Evolutionary conservation across 106 monocot species (phyloP).

Genomic region (Dendrobium catenatum): DNA sequence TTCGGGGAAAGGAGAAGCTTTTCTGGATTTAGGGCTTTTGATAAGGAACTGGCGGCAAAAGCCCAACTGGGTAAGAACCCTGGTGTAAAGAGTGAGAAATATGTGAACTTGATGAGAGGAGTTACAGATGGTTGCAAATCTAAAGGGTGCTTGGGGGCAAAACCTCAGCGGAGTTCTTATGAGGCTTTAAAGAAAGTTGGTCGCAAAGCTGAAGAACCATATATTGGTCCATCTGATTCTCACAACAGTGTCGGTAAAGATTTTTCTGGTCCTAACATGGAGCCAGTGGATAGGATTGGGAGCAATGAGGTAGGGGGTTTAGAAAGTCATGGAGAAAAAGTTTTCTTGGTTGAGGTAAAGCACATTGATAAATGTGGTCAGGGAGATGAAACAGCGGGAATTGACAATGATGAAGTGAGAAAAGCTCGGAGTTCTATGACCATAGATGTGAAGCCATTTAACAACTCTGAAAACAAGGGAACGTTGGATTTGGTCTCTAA

Average conservation of each 20-base stretch:
- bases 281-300: not conserved
- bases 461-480: not conserved
- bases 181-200: not conserved
- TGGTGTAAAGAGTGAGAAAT: slow-evolving; percentile 9
- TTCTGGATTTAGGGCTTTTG: slow-evolving; percentile 15
- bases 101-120: not conserved
- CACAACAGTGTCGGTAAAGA: not conserved
- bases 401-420: not conserved
- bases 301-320: not conserved
- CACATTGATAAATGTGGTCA: not conserved
- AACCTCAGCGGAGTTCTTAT: not conserved
- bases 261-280: not conserved
- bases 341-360: not conserved
- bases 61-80: not conserved
- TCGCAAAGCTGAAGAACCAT: not conserved
- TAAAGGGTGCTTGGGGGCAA: not conserved
- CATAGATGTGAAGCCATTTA: slow-evolving; percentile 1
- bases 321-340: slow-evolving; percentile 4
- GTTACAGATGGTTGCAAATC: not conserved
- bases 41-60: slow-evolving; percentile 1
- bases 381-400: not conserved
- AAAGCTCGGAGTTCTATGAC: not conserved
- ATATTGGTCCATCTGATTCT: not conserved
- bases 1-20: slow-evolving; percentile 7
- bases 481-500: not conserved